Evolutionary conservation across 768 basidiomycete species (phyloP), one percentile per base, ranked within the genome.

Genomic region (Neoboletus magnificus): DNA sequence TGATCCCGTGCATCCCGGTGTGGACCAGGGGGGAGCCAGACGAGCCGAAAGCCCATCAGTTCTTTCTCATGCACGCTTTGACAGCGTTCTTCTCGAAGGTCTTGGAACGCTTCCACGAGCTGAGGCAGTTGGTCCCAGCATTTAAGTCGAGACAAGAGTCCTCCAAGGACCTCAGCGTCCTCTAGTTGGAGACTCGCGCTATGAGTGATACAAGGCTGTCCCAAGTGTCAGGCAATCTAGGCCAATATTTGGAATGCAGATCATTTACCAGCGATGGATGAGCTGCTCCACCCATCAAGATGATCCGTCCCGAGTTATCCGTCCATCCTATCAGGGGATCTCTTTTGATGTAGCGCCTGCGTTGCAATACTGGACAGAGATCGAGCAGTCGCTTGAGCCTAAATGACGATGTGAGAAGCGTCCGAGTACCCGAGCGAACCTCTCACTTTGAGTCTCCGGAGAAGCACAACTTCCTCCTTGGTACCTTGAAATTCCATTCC

Each of bases 281-380:
- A 2, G 79, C 81, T 15, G 82, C 82, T 57, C 81, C 80, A 41
- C 82, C 84, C 33, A 82, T 73, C 22, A 84, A 67, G 18, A 80
- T 77, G 16, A 82, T 70, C 52, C 75, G 71, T 15, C 76, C 79
- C 12, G 71, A 68, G 15, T 78, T 75, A 56, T 81, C 81, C 15
- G 77, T 72, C 67, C 80, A 75, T 30, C 71, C 75, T 20, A 79
- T 76, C 29, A 78, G 61, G 12, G 70, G 62, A 10, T 66, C 59
- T 43, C 37, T 43, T 33, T 25, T 45, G 16, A 76, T 71, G 23
- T 76, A 67, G 8, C 67, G 63, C 3, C 76, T 66, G 0, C 75
- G 72, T 5, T 77, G 63, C 50, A 77, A 72, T 20, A 64, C 56
- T 0, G 74, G 71, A 6, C 71, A 62, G 0, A 70, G 50, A 15